phyloP scores from a whole-genome alignment of 192 early-diverging fungal genomes.

The Radiomyces spectabilis region DNA sequence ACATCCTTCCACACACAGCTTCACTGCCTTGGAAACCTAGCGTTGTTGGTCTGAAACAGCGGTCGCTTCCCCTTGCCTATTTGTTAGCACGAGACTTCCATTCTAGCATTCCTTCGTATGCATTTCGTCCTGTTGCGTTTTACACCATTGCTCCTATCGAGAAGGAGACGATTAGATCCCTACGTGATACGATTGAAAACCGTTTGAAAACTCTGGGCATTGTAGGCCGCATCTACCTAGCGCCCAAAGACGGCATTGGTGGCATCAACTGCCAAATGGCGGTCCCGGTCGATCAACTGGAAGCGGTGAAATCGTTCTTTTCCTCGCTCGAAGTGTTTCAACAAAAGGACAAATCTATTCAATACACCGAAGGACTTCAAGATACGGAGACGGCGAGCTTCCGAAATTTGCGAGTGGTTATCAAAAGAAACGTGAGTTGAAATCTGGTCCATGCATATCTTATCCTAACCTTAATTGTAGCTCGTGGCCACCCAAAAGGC shows the following conservation, averaged over 20 bases:
- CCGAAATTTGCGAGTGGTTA: conserved; percentile 53
- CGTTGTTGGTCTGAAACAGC: too few species aligned
- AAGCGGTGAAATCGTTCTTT: conserved; percentile 44
- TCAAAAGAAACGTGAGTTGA: conserved; percentile 38
- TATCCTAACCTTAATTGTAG: not conserved
- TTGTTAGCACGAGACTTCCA: too few species aligned
- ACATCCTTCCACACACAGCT: too few species aligned
- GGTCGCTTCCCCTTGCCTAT: too few species aligned
- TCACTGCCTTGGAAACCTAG: too few species aligned
- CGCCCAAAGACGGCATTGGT: conserved; percentile 32
- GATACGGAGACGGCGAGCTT: conserved; percentile 47
- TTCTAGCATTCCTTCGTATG: too few species aligned
- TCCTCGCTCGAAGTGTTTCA: conserved; percentile 24
- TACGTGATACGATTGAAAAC: conserved; percentile 3
- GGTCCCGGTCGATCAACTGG: conserved; percentile 45
- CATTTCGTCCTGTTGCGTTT: conserved; percentile 22
- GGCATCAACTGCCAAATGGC: conserved; percentile 77
- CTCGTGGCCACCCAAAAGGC: conserved; percentile 45
- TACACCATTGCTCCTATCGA: conserved; percentile 12
- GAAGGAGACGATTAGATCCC: not conserved
- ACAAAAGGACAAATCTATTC: conserved; percentile 19
- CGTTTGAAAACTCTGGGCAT: conserved; percentile 29
- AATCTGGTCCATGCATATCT: too few species aligned
- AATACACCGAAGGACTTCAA: conserved; percentile 17
- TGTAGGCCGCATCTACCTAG: conserved; percentile 66